These are phyloP conservation scores for Dichomitus squalens DNA, from an alignment of 1,284 basidiomycete genomes.

Conservation along the genomic window DNA sequence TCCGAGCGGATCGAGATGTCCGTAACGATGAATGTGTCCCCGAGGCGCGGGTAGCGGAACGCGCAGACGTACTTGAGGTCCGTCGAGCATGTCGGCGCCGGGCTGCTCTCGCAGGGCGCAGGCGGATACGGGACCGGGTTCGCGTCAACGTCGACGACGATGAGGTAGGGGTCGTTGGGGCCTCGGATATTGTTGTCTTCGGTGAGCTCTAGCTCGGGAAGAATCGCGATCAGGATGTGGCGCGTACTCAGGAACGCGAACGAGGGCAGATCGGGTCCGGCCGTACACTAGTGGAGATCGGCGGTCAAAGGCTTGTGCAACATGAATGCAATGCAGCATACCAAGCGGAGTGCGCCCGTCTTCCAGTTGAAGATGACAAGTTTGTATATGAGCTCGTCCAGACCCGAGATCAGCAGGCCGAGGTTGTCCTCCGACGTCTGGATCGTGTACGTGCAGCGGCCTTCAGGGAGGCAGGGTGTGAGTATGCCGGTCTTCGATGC, in stretches of 20 bases:
- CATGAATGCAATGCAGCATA: too few relatives aligned
- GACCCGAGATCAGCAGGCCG: slow-evolving; percentile 45
- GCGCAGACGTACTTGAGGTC: slow-evolving; percentile 37
- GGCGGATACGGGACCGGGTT: slow-evolving; percentile 18
- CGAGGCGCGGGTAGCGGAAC: slow-evolving; percentile 44
- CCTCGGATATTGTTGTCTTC: slow-evolving; percentile 6
- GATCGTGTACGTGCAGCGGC: slow-evolving; percentile 41
- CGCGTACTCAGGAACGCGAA: slow-evolving; percentile 45
- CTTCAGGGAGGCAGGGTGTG: slow-evolving; percentile 25
- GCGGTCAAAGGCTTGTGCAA: too few relatives aligned
- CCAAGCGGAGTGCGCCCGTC: slow-evolving; percentile 46
- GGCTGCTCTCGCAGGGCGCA: too few relatives aligned
- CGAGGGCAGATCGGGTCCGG: slow-evolving; percentile 39
- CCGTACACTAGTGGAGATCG: slow-evolving; percentile 25
- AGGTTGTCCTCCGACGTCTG: slow-evolving; percentile 52
- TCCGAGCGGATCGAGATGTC: slow-evolving; percentile 56
- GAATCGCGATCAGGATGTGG: slow-evolving; percentile 27
- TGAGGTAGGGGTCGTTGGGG: slow-evolving; percentile 16
- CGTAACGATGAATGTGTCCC: slow-evolving; percentile 29
- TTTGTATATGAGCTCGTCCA: slow-evolving; percentile 38
- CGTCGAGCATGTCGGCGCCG: slow-evolving; percentile 30
- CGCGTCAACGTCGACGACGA: slow-evolving; percentile 37
- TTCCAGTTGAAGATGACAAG: slow-evolving; percentile 68
- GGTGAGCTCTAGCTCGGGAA: slow-evolving; percentile 11
- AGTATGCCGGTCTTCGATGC: slow-evolving; percentile 40